Evolutionary conservation across 2,329 filamentous ascomycete species (phyloP).

Genomic region (Penicillium sumatraense): DNA sequence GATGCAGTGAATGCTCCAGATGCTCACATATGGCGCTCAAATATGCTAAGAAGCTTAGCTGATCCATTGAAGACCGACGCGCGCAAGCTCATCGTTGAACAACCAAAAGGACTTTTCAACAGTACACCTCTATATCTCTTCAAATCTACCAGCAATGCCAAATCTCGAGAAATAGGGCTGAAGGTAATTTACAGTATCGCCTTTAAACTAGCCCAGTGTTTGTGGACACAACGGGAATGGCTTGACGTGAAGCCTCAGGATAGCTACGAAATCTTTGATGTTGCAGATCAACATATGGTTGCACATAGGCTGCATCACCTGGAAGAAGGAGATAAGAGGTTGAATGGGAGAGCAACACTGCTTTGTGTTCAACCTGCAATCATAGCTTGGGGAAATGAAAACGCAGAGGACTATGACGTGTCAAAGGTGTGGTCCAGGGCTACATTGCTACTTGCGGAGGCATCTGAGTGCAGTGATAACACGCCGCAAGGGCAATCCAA

Average conservation of each 20-base stretch:
- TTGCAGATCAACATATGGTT: not conserved
- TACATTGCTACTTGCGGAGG: not conserved
- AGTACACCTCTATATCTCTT: not conserved
- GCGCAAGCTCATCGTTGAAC: not conserved
- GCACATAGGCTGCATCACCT: not conserved
- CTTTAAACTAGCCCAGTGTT: not conserved
- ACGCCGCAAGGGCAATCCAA: no score
- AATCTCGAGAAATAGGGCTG: not conserved
- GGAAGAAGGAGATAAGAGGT: not conserved
- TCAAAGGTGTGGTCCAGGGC: not conserved
- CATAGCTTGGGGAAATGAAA: not conserved
- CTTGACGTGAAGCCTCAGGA: not conserved
- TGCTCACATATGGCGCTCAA: not conserved
- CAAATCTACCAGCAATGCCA: not conserved
- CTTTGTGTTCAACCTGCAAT: not conserved
- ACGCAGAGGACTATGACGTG: not conserved
- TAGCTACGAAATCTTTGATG: not conserved
- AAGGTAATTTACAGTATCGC: not conserved
- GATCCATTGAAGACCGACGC: not conserved
- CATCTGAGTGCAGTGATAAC: not conserved
- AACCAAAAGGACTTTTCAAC: not conserved
- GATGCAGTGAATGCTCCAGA: not conserved
- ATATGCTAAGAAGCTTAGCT: not conserved
- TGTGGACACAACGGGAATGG: not conserved
- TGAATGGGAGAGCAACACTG: not conserved